Evolutionary conservation across 768 basidiomycete genomes (phyloP).

Genomic region (Phaeotremella skinneri): DNA sequence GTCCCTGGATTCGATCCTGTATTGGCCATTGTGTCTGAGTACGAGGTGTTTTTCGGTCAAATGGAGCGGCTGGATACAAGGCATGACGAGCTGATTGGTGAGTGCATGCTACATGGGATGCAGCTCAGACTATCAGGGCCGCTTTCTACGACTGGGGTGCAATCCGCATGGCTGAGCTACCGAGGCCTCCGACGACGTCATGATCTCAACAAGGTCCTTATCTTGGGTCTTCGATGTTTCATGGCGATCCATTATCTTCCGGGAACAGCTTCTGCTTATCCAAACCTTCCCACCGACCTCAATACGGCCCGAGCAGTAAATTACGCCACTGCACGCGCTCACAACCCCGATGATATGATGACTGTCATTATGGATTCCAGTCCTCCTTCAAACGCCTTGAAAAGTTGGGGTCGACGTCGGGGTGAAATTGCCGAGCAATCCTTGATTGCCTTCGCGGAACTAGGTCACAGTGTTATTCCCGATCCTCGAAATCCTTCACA

Average conservation of each 20-base stretch:
- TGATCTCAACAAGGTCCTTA: constrained; percentile 31
- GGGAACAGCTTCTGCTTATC: constrained; percentile 24
- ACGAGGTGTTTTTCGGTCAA: constrained; percentile 17
- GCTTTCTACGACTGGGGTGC: constrained; percentile 15
- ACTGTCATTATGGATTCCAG: constrained; percentile 23
- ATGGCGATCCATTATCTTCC: constrained; percentile 35
- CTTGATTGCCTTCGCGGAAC: constrained; percentile 22
- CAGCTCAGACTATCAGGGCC: constrained; percentile 10
- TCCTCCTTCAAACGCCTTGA: constrained; percentile 23
- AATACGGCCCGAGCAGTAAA: constrained; percentile 9
- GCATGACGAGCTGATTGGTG: constrained; percentile 32
- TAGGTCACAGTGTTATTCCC: constrained; percentile 17
- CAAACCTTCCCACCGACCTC: constrained; percentile 19
- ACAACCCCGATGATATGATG: constrained; percentile 32
- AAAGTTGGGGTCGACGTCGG: constrained; percentile 33
- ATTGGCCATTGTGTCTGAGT: constrained; percentile 22
- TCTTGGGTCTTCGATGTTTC: constrained; percentile 31
- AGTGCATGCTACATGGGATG: constrained; percentile 4
- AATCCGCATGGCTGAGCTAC: constrained; percentile 33
- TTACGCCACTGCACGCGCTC: constrained; percentile 28
- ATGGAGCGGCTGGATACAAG: constrained; percentile 27
- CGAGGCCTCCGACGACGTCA: constrained; percentile 28
- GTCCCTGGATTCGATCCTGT: constrained; percentile 28
- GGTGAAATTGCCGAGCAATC: constrained; percentile 30
- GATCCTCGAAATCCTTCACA: constrained; percentile 1